phyloP scores from a whole-genome alignment of 2,329 filamentous ascomycete species.

The Cyclaneusma minus region DNA sequence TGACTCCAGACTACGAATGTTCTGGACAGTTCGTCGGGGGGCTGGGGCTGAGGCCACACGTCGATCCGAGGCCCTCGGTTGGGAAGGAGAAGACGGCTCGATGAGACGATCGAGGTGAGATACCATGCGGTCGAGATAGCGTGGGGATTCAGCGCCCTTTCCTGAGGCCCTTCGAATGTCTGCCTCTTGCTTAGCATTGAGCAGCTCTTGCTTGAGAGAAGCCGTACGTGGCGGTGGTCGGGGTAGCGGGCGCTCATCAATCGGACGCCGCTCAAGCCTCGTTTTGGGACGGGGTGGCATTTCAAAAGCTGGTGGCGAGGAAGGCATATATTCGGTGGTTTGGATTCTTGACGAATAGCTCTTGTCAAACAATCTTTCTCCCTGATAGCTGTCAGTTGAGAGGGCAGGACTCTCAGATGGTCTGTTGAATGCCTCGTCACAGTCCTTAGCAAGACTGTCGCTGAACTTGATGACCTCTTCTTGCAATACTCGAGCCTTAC shows the following conservation, averaged over 20 bases:
- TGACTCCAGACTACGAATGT: neutral
- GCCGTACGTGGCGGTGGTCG: conserved; percentile 14
- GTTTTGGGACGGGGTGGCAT: too few relatives aligned
- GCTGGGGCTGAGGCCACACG: conserved; percentile 31
- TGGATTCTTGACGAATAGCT: too few relatives aligned
- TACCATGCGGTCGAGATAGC: conserved; percentile 42
- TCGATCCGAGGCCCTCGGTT: conserved; percentile 15
- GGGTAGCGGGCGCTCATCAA: conserved; percentile 16
- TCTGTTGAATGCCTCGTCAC: conserved; percentile 82
- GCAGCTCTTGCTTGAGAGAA: conserved; percentile 14
- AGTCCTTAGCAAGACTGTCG: conserved; percentile 72
- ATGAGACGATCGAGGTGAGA: conserved; percentile 42
- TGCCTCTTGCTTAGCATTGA: conserved; percentile 15
- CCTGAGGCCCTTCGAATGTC: conserved; percentile 13
- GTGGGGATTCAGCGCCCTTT: conserved; percentile 19
- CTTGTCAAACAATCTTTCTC: neutral
- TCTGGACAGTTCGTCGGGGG: conserved; percentile 4
- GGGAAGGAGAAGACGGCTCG: conserved; percentile 19
- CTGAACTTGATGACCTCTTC: conserved; percentile 77
- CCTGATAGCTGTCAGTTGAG: neutral
- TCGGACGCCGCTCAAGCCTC: too few relatives aligned
- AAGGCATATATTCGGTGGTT: too few relatives aligned
- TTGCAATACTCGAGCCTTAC: conserved; percentile 28
- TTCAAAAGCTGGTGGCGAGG: too few relatives aligned
- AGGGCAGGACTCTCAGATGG: conserved; percentile 25